Conservation (phyloP, 129 eudicot species). For the Chrysanthemum seticuspe region DNA sequence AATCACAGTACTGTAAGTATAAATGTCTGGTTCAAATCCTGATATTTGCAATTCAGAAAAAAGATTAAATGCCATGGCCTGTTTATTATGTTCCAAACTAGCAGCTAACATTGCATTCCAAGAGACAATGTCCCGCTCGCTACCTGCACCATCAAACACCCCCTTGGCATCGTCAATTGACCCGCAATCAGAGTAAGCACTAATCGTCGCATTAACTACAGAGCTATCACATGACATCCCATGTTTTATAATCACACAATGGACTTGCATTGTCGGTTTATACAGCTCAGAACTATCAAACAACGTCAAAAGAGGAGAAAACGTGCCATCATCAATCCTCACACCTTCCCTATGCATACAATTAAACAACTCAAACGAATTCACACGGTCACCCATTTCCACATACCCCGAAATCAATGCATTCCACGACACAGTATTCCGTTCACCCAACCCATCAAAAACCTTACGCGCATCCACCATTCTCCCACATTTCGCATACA, state of each 20-base stretch:
- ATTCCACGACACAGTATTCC: slow-evolving; percentile 81
- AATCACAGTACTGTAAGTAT: slow-evolving; percentile 69
- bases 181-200: slow-evolving; percentile 78
- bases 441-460: slow-evolving; percentile 47
- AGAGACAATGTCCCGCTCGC: slow-evolving; percentile 57
- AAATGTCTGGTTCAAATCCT: slow-evolving; percentile 62
- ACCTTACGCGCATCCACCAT: slow-evolving; percentile 66
- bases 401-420: slow-evolving; percentile 75
- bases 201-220: slow-evolving; percentile 65
- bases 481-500: slow-evolving; percentile 79
- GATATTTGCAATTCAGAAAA: slow-evolving; percentile 53
- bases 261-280: slow-evolving; percentile 54
- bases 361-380: slow-evolving; percentile 41
- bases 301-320: slow-evolving; percentile 74
- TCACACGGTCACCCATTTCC: slow-evolving; percentile 35
- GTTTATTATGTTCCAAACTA: slow-evolving; percentile 50
- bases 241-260: slow-evolving; percentile 49
- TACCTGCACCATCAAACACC: slow-evolving; percentile 51
- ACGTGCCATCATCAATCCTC: slow-evolving; percentile 70
- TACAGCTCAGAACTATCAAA: slow-evolving; percentile 52
- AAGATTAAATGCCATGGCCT: slow-evolving; percentile 47
- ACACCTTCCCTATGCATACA: slow-evolving; percentile 57
- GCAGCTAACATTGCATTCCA: slow-evolving; percentile 94
- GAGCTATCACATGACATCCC: slow-evolving; percentile 47
- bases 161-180: slow-evolving; percentile 53